phyloP scores from a whole-genome alignment of 495 filamentous ascomycete genomes.

The Choiromyces venosus region DNA sequence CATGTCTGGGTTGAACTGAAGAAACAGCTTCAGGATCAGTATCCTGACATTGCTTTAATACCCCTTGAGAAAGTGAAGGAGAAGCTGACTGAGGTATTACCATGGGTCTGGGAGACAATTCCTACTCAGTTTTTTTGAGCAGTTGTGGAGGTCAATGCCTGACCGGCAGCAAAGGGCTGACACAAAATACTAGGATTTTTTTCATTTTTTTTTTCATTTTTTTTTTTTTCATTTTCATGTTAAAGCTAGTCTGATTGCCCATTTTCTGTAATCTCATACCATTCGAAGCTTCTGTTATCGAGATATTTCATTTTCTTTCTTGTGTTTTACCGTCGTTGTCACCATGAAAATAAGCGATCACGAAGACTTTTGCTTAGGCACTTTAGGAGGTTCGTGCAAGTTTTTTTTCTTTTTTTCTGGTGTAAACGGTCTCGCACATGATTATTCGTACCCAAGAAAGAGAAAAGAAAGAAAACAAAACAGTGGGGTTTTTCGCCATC shows the following conservation, averaged over 20 bases:
- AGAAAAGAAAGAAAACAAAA: background rate
- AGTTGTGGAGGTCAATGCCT: conserved; percentile 9
- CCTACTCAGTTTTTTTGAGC: conserved; percentile 7
- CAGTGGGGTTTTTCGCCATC: background rate
- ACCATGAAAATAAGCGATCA: no score
- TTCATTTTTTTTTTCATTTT: no score
- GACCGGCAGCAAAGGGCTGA: no score
- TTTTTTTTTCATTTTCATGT: no score
- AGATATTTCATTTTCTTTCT: no score
- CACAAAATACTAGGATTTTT: no score
- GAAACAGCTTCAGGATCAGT: background rate
- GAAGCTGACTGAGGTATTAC: background rate
- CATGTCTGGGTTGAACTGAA: conserved; percentile 17
- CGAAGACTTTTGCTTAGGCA: no score
- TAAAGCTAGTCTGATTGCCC: no score
- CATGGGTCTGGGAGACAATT: no score
- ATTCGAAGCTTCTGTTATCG: no score
- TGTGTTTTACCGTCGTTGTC: no score
- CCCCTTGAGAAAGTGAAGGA: conserved; percentile 2
- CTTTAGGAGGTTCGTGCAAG: background rate
- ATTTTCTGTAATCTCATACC: no score
- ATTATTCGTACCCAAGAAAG: background rate
- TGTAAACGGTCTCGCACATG: background rate
- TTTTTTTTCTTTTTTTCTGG: background rate
- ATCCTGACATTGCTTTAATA: background rate